Base-by-base conservation (phyloP, 179 eudicot genomes). In the Spergularia azorica region DNA sequence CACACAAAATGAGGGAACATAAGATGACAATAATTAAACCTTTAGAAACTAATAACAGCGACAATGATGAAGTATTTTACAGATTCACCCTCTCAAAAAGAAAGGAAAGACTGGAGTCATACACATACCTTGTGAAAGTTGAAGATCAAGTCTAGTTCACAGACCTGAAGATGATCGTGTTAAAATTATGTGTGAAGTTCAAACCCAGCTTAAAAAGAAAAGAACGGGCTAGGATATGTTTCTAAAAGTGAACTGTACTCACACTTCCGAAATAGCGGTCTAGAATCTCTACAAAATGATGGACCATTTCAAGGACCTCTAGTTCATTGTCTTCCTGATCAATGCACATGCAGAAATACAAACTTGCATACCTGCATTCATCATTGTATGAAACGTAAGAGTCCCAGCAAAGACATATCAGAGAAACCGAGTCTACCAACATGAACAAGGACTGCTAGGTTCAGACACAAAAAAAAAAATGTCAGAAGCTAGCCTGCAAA, bases 201-300 rank as follows among this genome's bases (percentile, higher is more conserved):
- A 63, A 38, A 26, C 58, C 41, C 26, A 48, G 39, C 6, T 21
- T 43, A 59, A 18, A 13, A 54, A 54, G 32, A 68, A 1, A 43
- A 36, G 6, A 76, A 18, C 51, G 15, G 9, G 17, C 56, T 15
- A 63, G 41, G 0, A 18, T 36, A 36, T 63, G 38, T 68, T 20
- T 65, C 43, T 21, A 3, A 83, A 16, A 15, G 72, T 55, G 8
- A 48, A 64, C 50, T 56, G 50, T 72, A 81, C 98, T 89, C 78
- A 95, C 99, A 87, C 98, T 93, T 74, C 97, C 97, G 67, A 95
- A 95, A 83, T 95, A 95, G 77, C 98, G 97, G 77, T 95, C 99
- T 38, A 95, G 92, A 79, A 89, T 87, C 90, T 91, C 98, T 59
- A 95, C 99, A 84, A 52, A 95, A 81, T 95, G 99, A 82, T 95